Percentiles rank a stretch among this genome's conserved stretches.
Conservation (phyloP, 2,329 filamentous ascomycete genomes). For the Remersonia thermophila region DNA sequence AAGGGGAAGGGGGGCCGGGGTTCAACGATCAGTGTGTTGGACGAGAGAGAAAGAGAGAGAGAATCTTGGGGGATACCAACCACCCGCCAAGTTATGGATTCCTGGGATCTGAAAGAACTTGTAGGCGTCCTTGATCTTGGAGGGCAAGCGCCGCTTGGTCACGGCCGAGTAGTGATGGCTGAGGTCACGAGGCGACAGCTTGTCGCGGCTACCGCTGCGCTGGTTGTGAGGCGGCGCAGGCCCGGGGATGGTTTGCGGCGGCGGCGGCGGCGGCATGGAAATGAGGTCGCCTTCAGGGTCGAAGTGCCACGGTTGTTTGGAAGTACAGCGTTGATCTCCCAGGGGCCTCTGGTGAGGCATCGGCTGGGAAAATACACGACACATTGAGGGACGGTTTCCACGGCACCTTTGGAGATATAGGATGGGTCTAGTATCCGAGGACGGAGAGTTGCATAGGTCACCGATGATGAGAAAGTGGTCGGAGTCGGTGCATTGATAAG, state of each 20-base stretch:
- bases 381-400: too few relatives aligned
- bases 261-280: constrained; percentile 5
- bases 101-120: constrained; percentile 62
- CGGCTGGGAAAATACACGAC: too few relatives aligned
- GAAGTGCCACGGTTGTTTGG: too few relatives aligned
- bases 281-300: too few relatives aligned
- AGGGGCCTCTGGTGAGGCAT: too few relatives aligned
- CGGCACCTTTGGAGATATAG: too few relatives aligned
- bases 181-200: constrained; percentile 53
- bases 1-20: not conserved
- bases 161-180: constrained; percentile 65
- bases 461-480: too few relatives aligned
- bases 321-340: too few relatives aligned
- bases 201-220: constrained; percentile 11
- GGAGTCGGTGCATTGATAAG: too few relatives aligned
- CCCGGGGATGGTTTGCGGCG: not conserved
- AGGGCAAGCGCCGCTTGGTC: constrained; percentile 52
- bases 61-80: constrained; percentile 27
- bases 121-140: constrained; percentile 69
- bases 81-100: constrained; percentile 50
- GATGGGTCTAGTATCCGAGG: too few relatives aligned
- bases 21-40: not conserved
- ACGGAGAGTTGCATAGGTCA: too few relatives aligned
- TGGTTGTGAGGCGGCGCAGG: not conserved
- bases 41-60: constrained; percentile 1